phyloP scores from a whole-genome alignment of 75 land plant species.

The Pseudotsuga menziesii region DNA sequence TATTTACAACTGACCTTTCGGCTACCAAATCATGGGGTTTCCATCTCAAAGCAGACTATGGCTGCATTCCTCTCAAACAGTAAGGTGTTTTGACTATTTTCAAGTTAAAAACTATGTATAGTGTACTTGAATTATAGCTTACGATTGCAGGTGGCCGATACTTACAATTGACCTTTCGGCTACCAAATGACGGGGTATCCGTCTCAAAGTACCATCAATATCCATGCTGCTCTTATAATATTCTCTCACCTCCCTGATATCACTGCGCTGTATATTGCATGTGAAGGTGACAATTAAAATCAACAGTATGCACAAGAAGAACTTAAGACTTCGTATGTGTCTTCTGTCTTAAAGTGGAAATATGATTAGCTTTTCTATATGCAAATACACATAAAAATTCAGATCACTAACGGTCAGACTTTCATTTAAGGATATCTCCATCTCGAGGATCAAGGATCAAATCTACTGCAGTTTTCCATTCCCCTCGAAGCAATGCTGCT shows the following conservation, averaged over 20 bases:
- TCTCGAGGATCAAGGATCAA: conserved; percentile 92
- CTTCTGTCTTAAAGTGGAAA: neutral
- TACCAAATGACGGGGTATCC: conserved; percentile 71
- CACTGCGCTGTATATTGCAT: conserved; percentile 52
- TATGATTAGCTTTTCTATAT: neutral
- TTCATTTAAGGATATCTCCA: conserved; percentile 82
- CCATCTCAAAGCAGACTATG: too few relatives aligned
- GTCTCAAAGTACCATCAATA: conserved; percentile 65
- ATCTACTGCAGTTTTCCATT: conserved; percentile 80
- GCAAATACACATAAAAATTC: conserved; percentile 12
- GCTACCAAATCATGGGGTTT: too few relatives aligned
- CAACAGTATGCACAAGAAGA: neutral
- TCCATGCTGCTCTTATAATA: conserved; percentile 63
- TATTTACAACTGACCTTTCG: conserved; percentile 91
- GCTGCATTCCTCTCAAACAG: neutral
- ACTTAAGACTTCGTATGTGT: neutral
- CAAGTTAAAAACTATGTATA: neutral
- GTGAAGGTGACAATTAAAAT: conserved; percentile 20
- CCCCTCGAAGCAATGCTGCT: conserved; percentile 85
- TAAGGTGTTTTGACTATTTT: neutral
- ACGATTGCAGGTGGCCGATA: neutral
- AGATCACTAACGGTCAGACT: conserved; percentile 84
- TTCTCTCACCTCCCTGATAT: conserved; percentile 52
- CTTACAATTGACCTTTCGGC: conserved; percentile 96
- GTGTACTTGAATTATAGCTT: neutral